These are phyloP conservation scores for Urtica urens DNA, from an alignment of 306 rosid species.

Conservation along the genomic window DNA sequence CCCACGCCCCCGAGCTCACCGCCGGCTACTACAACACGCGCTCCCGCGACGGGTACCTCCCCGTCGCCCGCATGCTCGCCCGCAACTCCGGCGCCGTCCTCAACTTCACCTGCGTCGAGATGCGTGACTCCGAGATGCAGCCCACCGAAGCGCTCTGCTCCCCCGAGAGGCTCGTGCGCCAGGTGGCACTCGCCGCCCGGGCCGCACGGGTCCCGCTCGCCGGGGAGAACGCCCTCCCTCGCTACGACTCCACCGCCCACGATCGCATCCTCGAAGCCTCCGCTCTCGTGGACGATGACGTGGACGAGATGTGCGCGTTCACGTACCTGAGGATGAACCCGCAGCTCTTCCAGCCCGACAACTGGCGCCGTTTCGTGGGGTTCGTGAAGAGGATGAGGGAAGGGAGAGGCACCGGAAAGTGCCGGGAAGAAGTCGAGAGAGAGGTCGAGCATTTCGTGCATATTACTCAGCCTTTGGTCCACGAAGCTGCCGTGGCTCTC, in stretches of 20 bases:
- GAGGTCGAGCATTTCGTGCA: constrained; percentile 87
- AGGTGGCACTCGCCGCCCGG: constrained; percentile 68
- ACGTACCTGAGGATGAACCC: constrained; percentile 91
- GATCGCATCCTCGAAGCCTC: constrained; percentile 61
- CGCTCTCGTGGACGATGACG: constrained; percentile 40
- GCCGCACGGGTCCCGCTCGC: constrained; percentile 68
- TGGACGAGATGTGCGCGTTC: constrained; percentile 62
- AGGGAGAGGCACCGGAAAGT: constrained; percentile 46
- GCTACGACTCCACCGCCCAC: constrained; percentile 58
- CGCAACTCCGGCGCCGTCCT: constrained; percentile 86
- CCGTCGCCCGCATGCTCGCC: constrained; percentile 82
- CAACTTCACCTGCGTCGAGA: constrained; percentile 92
- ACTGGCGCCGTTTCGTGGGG: constrained; percentile 70
- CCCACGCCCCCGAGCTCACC: constrained; percentile 97
- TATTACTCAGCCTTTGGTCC: constrained; percentile 56
- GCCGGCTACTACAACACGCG: constrained; percentile 97
- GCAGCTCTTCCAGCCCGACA: constrained; percentile 55
- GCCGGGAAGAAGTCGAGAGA: constrained; percentile 82
- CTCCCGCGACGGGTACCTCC: constrained; percentile 66
- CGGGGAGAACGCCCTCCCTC: constrained; percentile 78
- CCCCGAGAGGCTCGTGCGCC: constrained; percentile 81
- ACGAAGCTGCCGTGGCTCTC: constrained; percentile 64
- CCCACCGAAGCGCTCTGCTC: constrained; percentile 79
- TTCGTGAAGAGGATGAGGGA: constrained; percentile 95
- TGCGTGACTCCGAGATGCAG: constrained; percentile 92